phyloP scores from a whole-genome alignment of 345 rosid species.

The Moricandia moricandioides region DNA sequence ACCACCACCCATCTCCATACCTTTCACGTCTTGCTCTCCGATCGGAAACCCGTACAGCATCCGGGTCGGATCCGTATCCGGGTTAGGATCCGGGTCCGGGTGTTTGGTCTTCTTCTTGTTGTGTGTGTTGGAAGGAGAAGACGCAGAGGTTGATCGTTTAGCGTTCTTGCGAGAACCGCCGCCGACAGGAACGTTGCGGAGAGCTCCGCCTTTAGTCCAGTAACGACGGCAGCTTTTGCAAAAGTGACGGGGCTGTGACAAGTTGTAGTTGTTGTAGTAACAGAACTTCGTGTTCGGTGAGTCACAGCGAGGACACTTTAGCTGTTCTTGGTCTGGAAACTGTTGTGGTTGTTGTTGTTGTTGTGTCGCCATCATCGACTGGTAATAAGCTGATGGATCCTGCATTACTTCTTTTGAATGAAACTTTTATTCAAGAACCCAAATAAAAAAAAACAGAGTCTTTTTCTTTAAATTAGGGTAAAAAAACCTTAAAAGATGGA shows the following conservation, averaged over 20 bases:
- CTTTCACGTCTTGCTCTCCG: constrained; percentile 38
- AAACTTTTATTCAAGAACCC: neutral
- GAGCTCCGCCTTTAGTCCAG: constrained; percentile 42
- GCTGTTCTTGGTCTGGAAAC: constrained; percentile 34
- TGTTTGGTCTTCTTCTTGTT: constrained; percentile 31
- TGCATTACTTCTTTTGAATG: constrained; percentile 25
- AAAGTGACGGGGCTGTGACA: constrained; percentile 42
- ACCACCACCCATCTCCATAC: constrained; percentile 30
- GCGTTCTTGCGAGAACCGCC: constrained; percentile 39
- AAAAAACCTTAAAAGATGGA: neutral
- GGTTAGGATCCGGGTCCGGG: constrained; percentile 29
- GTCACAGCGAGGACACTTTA: constrained; percentile 42
- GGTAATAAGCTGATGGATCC: constrained; percentile 38
- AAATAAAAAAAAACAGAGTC: constrained; percentile 1
- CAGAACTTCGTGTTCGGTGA: constrained; percentile 39
- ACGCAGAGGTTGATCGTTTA: constrained; percentile 20
- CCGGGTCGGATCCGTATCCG: constrained; percentile 34
- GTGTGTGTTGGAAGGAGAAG: constrained; percentile 12
- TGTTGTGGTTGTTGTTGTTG: constrained; percentile 13
- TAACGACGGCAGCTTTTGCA: constrained; percentile 42
- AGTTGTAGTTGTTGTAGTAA: constrained; percentile 40
- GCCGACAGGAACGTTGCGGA: constrained; percentile 37
- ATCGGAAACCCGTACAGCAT: constrained; percentile 38
- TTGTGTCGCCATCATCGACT: constrained; percentile 38
- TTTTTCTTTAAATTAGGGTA: neutral